These are phyloP conservation scores for Albifimbria verrucaria DNA, from an alignment of 2,329 filamentous ascomycete species.

Conservation along the genomic window DNA sequence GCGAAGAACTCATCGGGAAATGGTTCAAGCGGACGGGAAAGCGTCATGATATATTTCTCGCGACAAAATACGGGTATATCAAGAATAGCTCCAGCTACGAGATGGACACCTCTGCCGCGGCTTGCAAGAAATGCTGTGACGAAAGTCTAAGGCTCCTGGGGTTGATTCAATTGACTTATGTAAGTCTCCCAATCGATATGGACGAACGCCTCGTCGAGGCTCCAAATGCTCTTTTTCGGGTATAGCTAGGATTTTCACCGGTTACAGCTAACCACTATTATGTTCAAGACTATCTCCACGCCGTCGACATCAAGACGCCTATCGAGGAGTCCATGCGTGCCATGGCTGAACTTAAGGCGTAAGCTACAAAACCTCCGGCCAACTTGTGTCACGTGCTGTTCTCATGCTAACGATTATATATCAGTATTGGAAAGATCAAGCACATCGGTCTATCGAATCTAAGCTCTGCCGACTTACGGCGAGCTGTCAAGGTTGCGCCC, in stretches of 20 bases:
- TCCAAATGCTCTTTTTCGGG: too few species aligned
- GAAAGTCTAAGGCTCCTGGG: slow-evolving; percentile 39
- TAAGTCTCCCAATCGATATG: too few species aligned
- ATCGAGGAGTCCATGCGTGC: slow-evolving; percentile 42
- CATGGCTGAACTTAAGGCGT: slow-evolving; percentile 37
- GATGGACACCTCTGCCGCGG: slow-evolving; percentile 16
- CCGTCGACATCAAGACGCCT: slow-evolving; percentile 37
- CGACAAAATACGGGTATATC: too few species aligned
- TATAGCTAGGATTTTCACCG: too few species aligned
- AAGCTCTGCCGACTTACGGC: slow-evolving; percentile 40
- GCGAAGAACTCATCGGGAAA: slow-evolving; percentile 1
- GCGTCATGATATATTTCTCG: slow-evolving; percentile 1
- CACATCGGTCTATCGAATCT: slow-evolving; percentile 48
- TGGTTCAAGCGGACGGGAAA: slow-evolving; percentile 1
- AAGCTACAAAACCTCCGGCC: not conserved
- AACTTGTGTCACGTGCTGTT: not conserved
- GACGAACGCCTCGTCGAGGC: too few species aligned
- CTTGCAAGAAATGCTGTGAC: slow-evolving; percentile 13
- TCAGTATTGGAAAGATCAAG: slow-evolving; percentile 45
- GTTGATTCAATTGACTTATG: slow-evolving; percentile 49
- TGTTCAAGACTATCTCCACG: slow-evolving; percentile 47
- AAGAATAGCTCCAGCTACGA: slow-evolving; percentile 4
- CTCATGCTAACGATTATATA: not conserved
- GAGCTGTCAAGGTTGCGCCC: slow-evolving; percentile 42
- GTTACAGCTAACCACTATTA: too few species aligned